Percentiles rank a stretch among this genome's conserved stretches.
phyloP scores from a whole-genome alignment of 768 basidiomycete species.

The Boletellus ananas region DNA sequence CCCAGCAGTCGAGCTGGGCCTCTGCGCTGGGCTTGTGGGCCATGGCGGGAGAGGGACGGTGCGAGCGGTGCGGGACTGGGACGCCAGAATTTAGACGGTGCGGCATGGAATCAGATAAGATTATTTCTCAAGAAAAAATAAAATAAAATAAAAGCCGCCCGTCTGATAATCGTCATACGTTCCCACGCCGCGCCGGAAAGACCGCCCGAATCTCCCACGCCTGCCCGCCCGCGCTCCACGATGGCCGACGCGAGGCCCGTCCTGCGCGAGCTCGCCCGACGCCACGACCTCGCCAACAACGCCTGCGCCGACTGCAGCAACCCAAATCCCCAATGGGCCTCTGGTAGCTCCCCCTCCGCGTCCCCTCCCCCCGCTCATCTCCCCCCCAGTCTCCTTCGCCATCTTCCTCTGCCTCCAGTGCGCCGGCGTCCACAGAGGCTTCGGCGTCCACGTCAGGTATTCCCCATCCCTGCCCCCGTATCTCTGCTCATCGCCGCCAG shows the following conservation, averaged over 20 bases:
- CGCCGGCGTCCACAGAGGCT: slow-evolving; percentile 79
- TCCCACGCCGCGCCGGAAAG: neutral
- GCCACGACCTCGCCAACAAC: slow-evolving; percentile 71
- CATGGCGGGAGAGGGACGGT: slow-evolving; percentile 37
- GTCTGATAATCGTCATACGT: neutral
- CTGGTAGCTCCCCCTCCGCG: slow-evolving; percentile 40
- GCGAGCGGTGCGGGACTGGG: neutral
- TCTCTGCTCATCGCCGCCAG: slow-evolving; percentile 36
- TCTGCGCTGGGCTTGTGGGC: slow-evolving; percentile 53
- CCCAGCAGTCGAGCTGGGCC: slow-evolving; percentile 57
- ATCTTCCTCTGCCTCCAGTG: slow-evolving; percentile 91
- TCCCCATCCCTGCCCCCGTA: slow-evolving; percentile 1
- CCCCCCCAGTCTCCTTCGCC: slow-evolving; percentile 55
- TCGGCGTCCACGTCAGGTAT: slow-evolving; percentile 90
- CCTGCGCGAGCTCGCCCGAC: slow-evolving; percentile 71
- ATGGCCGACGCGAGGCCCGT: slow-evolving; percentile 52
- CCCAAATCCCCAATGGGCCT: slow-evolving; percentile 97
- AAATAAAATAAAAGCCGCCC: neutral
- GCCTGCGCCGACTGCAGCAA: slow-evolving; percentile 78
- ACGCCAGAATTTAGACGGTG: neutral
- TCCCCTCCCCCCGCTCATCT: neutral
- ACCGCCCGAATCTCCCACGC: neutral
- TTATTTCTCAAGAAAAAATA: slow-evolving; percentile 21
- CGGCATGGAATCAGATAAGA: slow-evolving; percentile 30
- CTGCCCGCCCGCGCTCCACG: neutral